These are phyloP conservation scores for Hemileia vastatrix DNA, from an alignment of 1,284 basidiomycete genomes.

Conservation along the genomic window DNA sequence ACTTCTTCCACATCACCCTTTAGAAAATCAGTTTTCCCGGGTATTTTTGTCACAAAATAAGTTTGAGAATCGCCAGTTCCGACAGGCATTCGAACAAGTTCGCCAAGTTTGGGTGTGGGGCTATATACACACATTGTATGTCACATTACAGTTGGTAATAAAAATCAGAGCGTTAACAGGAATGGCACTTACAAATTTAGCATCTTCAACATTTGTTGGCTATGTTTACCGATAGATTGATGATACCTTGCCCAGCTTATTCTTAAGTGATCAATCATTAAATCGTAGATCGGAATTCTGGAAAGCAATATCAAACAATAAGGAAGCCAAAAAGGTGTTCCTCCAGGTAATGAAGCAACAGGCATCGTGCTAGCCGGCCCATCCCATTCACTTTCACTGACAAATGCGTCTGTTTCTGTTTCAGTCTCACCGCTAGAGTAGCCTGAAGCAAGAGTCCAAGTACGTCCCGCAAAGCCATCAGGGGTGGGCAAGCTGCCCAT, in stretches of 20 bases:
- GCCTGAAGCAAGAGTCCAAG: slow-evolving; percentile 25
- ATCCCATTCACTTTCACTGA: slow-evolving; percentile 31
- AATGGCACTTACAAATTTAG: slow-evolving; percentile 39
- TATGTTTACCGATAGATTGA: slow-evolving; percentile 43
- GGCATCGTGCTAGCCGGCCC: slow-evolving; percentile 11
- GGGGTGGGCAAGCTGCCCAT: slow-evolving; percentile 23
- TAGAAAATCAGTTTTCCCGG: slow-evolving; percentile 10
- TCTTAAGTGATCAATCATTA: slow-evolving; percentile 80
- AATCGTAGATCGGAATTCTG: slow-evolving; percentile 79
- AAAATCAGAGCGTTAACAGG: slow-evolving; percentile 37
- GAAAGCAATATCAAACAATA: slow-evolving; percentile 75
- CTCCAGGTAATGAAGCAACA: slow-evolving; percentile 55
- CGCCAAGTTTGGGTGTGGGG: slow-evolving; percentile 4
- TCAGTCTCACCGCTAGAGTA: slow-evolving; percentile 31
- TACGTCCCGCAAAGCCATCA: slow-evolving; percentile 36
- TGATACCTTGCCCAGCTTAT: slow-evolving; percentile 45
- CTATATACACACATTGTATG: not conserved
- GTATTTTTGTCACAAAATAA: slow-evolving; percentile 16
- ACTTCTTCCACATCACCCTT: slow-evolving; percentile 17
- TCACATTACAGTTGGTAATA: not conserved
- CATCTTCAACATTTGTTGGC: slow-evolving; percentile 43
- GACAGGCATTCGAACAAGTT: slow-evolving; percentile 5
- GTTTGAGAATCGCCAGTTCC: slow-evolving; percentile 10
- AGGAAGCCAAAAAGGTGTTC: slow-evolving; percentile 84
- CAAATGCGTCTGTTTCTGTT: slow-evolving; percentile 18